Conservation (phyloP, 306 rosid genomes). For the Acacia acuminata region DNA sequence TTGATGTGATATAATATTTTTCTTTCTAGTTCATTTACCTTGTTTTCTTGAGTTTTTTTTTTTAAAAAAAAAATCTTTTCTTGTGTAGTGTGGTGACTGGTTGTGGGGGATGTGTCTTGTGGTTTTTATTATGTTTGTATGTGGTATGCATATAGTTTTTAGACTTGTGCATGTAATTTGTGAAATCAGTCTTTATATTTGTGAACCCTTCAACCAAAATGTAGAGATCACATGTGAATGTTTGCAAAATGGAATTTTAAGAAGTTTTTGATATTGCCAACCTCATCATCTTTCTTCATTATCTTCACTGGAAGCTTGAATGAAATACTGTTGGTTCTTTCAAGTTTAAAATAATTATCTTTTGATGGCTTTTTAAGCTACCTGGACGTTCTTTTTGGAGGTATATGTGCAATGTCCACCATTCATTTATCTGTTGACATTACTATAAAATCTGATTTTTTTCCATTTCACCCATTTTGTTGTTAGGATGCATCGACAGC, state of each 20-base stretch:
- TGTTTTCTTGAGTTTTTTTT: neutral
- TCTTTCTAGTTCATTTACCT: neutral
- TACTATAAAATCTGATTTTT: neutral
- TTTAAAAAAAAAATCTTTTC: neutral
- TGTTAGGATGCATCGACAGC: slow-evolving; percentile 90
- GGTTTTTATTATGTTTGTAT: neutral
- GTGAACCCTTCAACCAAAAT: neutral
- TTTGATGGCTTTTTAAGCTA: neutral
- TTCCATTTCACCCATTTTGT: neutral
- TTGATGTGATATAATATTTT: neutral
- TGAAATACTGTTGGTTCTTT: neutral
- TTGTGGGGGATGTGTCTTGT: neutral
- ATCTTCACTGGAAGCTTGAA: neutral
- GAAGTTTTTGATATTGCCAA: neutral
- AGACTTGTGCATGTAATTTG: neutral
- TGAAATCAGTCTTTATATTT: neutral
- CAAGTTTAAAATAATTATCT: neutral
- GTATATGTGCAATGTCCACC: neutral
- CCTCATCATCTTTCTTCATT: neutral
- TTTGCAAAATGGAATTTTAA: neutral
- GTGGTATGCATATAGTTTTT: neutral
- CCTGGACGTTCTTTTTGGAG: neutral
- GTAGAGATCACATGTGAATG: neutral
- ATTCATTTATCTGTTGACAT: neutral
- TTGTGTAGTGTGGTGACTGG: neutral